Percentiles rank a stretch among this genome's conserved stretches.
These are phyloP conservation scores for Schoenoplectus triqueter DNA, from an alignment of 202 grass and related monocot genomes.

Conservation along the genomic window DNA sequence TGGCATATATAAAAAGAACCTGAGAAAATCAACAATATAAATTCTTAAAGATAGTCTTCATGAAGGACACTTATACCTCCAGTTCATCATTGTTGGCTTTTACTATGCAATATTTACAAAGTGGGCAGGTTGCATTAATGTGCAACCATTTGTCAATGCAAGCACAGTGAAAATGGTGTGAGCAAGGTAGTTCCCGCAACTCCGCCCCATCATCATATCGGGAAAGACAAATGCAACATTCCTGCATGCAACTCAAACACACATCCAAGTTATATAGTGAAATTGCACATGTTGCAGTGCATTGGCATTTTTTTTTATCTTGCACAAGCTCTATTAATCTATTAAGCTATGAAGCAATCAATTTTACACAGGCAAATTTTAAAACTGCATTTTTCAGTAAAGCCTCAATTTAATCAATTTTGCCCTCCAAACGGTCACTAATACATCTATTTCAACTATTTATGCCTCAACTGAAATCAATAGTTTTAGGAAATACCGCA, in stretches of 20 bases:
- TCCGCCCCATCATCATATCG: conserved; percentile 47
- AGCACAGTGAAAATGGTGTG: conserved; percentile 52
- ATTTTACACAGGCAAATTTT: neutral
- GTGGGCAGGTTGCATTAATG: conserved; percentile 55
- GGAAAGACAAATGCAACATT: conserved; percentile 56
- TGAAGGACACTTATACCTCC: conserved; percentile 30
- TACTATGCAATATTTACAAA: conserved; percentile 50
- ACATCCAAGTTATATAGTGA: conserved; percentile 11
- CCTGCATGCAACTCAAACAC: conserved; percentile 35
- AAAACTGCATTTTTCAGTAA: neutral
- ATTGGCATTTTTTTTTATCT: conserved; percentile 24
- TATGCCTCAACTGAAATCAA: neutral
- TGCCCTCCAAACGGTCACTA: too few relatives aligned
- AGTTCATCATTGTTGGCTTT: conserved; percentile 32
- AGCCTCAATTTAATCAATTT: neutral
- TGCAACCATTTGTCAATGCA: conserved; percentile 53
- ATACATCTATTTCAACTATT: neutral
- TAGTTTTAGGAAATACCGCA: conserved; percentile 36
- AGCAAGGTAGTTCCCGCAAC: conserved; percentile 48
- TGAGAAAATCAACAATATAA: conserved; percentile 29
- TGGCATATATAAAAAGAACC: conserved; percentile 20
- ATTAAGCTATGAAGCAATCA: neutral
- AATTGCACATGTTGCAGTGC: neutral
- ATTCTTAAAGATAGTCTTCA: neutral
- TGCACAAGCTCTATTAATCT: neutral